phyloP scores from a whole-genome alignment of 192 early-diverging fungal genomes.

The Dimargaris cristalligena region DNA sequence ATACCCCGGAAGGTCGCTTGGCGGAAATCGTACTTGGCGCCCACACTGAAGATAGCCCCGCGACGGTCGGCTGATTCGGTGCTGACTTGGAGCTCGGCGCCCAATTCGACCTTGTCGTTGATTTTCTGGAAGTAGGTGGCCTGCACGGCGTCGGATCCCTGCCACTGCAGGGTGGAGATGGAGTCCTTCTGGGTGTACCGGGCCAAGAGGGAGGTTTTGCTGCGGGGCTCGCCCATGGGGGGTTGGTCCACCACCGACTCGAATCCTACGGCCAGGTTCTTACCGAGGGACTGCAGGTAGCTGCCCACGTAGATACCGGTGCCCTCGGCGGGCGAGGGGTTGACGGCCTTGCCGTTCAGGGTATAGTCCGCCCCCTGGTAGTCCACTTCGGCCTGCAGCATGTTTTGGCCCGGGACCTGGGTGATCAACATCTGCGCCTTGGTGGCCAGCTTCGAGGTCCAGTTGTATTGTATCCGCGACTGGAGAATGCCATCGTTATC shows the following conservation, averaged over 20 bases:
- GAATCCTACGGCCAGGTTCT: conserved; percentile 61
- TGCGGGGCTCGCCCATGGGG: conserved; percentile 64
- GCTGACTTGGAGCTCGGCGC: conserved; percentile 72
- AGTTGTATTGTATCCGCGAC: conserved; percentile 65
- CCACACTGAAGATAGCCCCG: conserved; percentile 85
- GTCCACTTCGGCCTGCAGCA: conserved; percentile 87
- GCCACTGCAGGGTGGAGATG: conserved; percentile 48
- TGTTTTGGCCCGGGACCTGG: conserved; percentile 60
- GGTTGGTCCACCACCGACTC: conserved; percentile 77
- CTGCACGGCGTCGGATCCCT: conserved; percentile 48
- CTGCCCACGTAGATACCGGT: conserved; percentile 81
- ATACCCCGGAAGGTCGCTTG: conserved; percentile 80
- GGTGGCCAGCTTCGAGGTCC: conserved; percentile 46
- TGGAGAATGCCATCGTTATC: conserved; percentile 81
- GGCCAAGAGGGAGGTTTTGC: conserved; percentile 48
- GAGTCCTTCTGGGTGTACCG: conserved; percentile 52
- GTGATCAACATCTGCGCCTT: conserved; percentile 51
- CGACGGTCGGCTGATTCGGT: conserved; percentile 43
- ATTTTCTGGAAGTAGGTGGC: conserved; percentile 80
- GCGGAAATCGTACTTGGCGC: conserved; percentile 94
- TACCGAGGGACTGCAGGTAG: conserved; percentile 82
- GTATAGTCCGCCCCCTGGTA: conserved; percentile 78
- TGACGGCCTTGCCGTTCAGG: conserved; percentile 82
- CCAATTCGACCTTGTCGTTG: conserved; percentile 87
- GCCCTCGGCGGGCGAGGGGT: conserved; percentile 76